Percentiles rank a stretch among this genome's conserved stretches.
Conservation (phyloP, 2,329 filamentous ascomycete species). For the Akanthomyces dipterigenus region DNA sequence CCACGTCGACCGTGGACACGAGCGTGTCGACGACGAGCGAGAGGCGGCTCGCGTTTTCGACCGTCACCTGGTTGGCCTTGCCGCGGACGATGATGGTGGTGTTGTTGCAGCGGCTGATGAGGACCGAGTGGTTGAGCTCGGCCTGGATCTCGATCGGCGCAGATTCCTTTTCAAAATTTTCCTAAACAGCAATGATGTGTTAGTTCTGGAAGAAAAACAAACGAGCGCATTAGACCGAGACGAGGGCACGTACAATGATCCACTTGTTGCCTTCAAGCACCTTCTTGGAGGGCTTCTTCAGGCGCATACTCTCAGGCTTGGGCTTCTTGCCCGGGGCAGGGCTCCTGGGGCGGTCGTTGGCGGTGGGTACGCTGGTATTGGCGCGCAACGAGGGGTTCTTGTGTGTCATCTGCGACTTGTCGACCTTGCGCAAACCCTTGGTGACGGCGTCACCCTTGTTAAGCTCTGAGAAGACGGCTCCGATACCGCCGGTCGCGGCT, state of each 20-base stretch:
- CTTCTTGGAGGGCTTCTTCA: slow-evolving; percentile 74
- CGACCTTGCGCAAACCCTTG: slow-evolving; percentile 82
- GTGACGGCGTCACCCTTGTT: slow-evolving; percentile 89
- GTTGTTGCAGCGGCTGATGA: slow-evolving; percentile 88
- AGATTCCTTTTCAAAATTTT: slow-evolving; percentile 78
- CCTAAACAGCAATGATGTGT: slow-evolving; percentile 38
- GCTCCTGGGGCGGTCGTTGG: slow-evolving; percentile 62
- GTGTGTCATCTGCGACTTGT: slow-evolving; percentile 94
- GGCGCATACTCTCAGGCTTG: slow-evolving; percentile 77
- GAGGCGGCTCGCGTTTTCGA: slow-evolving; percentile 81
- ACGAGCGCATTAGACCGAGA: no score
- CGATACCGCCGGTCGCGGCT: slow-evolving; percentile 55
- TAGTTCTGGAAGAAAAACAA: slow-evolving; percentile 1
- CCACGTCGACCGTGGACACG: slow-evolving; percentile 86
- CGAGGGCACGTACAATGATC: slow-evolving; percentile 57
- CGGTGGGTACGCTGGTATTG: slow-evolving; percentile 60
- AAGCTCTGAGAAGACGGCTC: slow-evolving; percentile 84
- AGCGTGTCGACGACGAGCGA: slow-evolving; percentile 85
- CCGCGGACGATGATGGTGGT: slow-evolving; percentile 82
- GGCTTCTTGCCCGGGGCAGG: slow-evolving; percentile 83
- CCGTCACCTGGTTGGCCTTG: slow-evolving; percentile 93
- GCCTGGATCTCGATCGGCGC: slow-evolving; percentile 76
- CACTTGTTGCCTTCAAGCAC: slow-evolving; percentile 87
- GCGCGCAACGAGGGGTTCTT: slow-evolving; percentile 88
- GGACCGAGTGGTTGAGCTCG: slow-evolving; percentile 75